Base-by-base conservation (phyloP, 2,329 filamentous ascomycete genomes). In the Berkeleyomyces basicola region DNA sequence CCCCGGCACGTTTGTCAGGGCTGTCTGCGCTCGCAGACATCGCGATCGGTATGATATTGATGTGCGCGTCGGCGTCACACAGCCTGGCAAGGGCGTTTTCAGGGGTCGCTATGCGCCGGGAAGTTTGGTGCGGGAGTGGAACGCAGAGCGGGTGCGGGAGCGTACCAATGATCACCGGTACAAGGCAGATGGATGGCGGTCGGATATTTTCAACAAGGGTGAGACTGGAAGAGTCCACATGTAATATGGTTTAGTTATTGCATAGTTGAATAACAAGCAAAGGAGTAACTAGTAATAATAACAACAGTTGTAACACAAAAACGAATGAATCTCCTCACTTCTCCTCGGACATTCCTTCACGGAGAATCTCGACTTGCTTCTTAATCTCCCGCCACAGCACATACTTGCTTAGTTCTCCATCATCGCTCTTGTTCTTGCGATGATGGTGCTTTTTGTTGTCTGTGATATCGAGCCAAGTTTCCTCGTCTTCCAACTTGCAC, bases 71-170 rank as follows among this genome's bases (percentile, higher is more conserved):
- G 79, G 81, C 33, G 55, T 59, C 5, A 44, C 61, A 7, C 70
- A 75, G 67, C 77, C 77, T 5, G 77, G 78, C 2, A 63, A 68
- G 3, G 80, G 80, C 9, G 75, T 92, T 0, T 97, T 97, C 76
- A 83, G 84, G 67, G 88, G 87, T 3, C 81, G 90, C 1, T 96
- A 96, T 74, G 86, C 92, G 0, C 92, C 92, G 0, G 91, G 90
- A 0, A 96, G 90, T 72, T 76, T 96, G 36, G 87, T 93, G 60
- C 90, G 88, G 74, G 73, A 95, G n/a, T 96, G 90, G 89, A 82
- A 92, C 67, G 85, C 90, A 67, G 87, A 95, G 73, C 90, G 83
- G 0, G 74, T 77, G 31, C 77, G 79, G 65, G 90, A 88, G 0
- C 79, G 78, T 23, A 87, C 95, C 72, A 79, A 83, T 47, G 82